These are phyloP conservation scores for Colletotrichum brevisporum DNA, from an alignment of 2,329 filamentous ascomycete genomes.

Conservation along the genomic window DNA sequence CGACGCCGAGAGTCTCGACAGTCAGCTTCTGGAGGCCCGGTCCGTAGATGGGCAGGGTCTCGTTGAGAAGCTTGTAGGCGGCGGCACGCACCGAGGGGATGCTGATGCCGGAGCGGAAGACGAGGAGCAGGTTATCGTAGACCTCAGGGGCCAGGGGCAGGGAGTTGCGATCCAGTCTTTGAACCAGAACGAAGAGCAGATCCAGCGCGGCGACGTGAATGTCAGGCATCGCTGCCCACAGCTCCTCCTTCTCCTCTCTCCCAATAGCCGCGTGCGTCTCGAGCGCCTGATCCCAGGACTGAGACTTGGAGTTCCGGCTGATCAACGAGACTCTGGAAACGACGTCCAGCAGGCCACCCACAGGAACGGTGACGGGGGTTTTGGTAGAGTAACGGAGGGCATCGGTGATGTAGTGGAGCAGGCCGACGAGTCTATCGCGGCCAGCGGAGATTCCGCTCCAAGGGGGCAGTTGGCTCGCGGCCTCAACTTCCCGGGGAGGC, in stretches of 20 bases:
- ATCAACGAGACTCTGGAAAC: slow-evolving; percentile 79
- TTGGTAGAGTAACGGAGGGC: slow-evolving; percentile 77
- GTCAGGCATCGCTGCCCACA: slow-evolving; percentile 80
- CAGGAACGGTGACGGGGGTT: slow-evolving; percentile 74
- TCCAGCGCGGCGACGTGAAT: slow-evolving; percentile 81
- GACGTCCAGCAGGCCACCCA: slow-evolving; percentile 78
- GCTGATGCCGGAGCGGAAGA: slow-evolving; percentile 73
- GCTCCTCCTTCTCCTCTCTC: slow-evolving; percentile 84
- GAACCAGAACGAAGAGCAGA: slow-evolving; percentile 70
- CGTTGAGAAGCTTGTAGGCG: slow-evolving; percentile 71
- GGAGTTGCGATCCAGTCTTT: slow-evolving; percentile 70
- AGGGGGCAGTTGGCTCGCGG: slow-evolving; percentile 67
- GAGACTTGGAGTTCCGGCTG: slow-evolving; percentile 64
- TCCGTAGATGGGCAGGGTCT: slow-evolving; percentile 74
- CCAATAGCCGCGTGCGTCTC: slow-evolving; percentile 80
- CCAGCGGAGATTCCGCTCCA: slow-evolving; percentile 86
- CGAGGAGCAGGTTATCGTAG: slow-evolving; percentile 79
- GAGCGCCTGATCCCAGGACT: slow-evolving; percentile 64
- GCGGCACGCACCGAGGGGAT: slow-evolving; percentile 69
- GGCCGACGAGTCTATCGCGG: slow-evolving; percentile 74
- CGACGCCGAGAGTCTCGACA: slow-evolving; percentile 71
- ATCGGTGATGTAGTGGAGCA: slow-evolving; percentile 75
- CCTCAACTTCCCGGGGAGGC: slow-evolving; percentile 61
- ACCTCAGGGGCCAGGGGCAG: slow-evolving; percentile 73
- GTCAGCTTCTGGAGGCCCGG: slow-evolving; percentile 76